A percentile compares a stretch with the other conserved stretches of the same genome.
phyloP scores from a whole-genome alignment of 768 basidiomycete species.

The Hypholoma fasciculare region DNA sequence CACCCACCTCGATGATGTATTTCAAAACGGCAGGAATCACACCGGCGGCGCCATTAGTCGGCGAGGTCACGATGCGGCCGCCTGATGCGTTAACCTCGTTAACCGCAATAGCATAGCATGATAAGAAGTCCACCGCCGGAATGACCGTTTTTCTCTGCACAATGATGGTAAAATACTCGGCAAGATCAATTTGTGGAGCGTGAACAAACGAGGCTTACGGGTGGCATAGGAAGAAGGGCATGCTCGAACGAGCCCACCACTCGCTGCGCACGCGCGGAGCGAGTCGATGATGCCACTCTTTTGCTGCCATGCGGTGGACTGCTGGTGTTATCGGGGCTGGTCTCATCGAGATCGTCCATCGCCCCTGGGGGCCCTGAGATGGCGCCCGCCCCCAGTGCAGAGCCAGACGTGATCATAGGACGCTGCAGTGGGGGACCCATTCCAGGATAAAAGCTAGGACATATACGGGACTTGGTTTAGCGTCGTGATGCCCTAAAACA shows the following conservation, averaged over 20 bases:
- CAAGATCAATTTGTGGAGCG: not conserved
- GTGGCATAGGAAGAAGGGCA: conserved; percentile 77
- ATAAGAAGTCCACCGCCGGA: conserved; percentile 91
- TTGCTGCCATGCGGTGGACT: not conserved
- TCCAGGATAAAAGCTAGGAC: conserved; percentile 48
- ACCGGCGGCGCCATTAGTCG: conserved; percentile 92
- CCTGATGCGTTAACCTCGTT: conserved; percentile 95
- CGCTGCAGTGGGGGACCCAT: conserved; percentile 25
- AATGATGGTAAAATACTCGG: not conserved
- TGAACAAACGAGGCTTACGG: conserved; percentile 46
- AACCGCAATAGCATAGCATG: conserved; percentile 92
- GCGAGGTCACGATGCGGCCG: conserved; percentile 92
- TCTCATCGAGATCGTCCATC: conserved; percentile 1
- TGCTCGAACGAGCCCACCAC: conserved; percentile 83
- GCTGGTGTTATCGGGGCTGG: not conserved
- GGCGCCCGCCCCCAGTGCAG: conserved; percentile 18
- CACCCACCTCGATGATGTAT: conserved; percentile 75
- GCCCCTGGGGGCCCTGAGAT: conserved; percentile 16
- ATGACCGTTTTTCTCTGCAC: conserved; percentile 79
- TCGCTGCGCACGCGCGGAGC: conserved; percentile 30
- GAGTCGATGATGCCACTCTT: not conserved
- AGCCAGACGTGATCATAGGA: conserved; percentile 12
- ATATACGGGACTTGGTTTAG: not conserved
- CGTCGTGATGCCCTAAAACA: too few relatives aligned
- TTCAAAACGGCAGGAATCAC: conserved; percentile 93